These are phyloP conservation scores for Aspergillus alliaceus DNA, from an alignment of 2,329 filamentous ascomycete species.

Conservation along the genomic window DNA sequence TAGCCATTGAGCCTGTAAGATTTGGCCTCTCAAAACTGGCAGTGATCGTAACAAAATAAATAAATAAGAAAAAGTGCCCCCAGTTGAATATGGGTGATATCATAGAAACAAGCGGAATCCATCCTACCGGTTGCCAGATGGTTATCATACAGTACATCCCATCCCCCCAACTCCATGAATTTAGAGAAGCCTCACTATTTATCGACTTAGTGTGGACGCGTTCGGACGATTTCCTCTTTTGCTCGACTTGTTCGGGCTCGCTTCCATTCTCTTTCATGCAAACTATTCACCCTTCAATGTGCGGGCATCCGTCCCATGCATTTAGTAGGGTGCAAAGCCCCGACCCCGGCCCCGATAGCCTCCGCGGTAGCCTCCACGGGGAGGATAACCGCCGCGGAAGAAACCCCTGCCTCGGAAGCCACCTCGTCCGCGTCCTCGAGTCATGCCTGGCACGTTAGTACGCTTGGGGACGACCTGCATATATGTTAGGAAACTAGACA, in stretches of 20 bases:
- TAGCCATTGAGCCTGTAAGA: neutral
- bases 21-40: neutral
- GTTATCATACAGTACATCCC: constrained; percentile 35
- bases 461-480: constrained; percentile 82
- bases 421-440: constrained; percentile 63
- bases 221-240: constrained; percentile 1
- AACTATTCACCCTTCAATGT: constrained; percentile 1
- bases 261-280: neutral
- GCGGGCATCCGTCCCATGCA: neutral
- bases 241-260: constrained; percentile 2
- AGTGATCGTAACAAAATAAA: neutral
- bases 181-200: constrained; percentile 16
- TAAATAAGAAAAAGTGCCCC: neutral
- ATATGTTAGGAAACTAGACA: constrained; percentile 16
- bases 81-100: constrained; percentile 19
- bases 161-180: constrained; percentile 26
- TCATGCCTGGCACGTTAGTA: constrained; percentile 95
- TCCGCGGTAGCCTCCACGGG: constrained; percentile 61
- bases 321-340: constrained; percentile 49
- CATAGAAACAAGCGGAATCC: constrained; percentile 21
- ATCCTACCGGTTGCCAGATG: constrained; percentile 24
- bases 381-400: constrained; percentile 46
- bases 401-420: constrained; percentile 55
- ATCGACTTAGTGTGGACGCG: constrained; percentile 1
- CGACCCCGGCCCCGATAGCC: constrained; percentile 49